Percentiles rank a stretch among this genome's conserved stretches.
Conservation (phyloP, 495 filamentous ascomycete species). For the Penicillium nucicola region DNA sequence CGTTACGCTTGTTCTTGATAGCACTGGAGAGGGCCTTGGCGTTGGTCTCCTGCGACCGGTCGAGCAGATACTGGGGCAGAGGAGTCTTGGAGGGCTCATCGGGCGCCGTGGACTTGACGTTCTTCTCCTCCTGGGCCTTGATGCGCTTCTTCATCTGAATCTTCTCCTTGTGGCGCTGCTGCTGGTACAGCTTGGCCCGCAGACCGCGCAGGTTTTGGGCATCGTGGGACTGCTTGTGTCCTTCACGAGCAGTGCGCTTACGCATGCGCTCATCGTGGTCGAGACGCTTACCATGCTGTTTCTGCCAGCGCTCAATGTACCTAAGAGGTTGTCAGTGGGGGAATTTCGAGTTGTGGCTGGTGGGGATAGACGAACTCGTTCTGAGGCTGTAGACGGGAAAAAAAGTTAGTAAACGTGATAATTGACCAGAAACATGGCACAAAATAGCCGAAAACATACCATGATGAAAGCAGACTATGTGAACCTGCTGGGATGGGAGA, state of each 20-base stretch:
- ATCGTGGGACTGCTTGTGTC: slow-evolving; percentile 78
- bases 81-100: slow-evolving; percentile 69
- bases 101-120: slow-evolving; percentile 85
- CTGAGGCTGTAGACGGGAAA: slow-evolving; percentile 60
- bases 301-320: slow-evolving; percentile 87
- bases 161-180: slow-evolving; percentile 94
- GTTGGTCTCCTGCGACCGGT: slow-evolving; percentile 77
- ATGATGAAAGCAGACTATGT: slow-evolving; percentile 30
- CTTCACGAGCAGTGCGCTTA: slow-evolving; percentile 84
- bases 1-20: slow-evolving; percentile 84
- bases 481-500: slow-evolving; percentile 12
- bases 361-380: slow-evolving; percentile 58
- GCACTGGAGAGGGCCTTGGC: slow-evolving; percentile 84
- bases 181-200: slow-evolving; percentile 89
- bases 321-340: slow-evolving; percentile 26
- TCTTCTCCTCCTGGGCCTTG: slow-evolving; percentile 89
- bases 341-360: slow-evolving; percentile 11
- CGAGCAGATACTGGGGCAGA: slow-evolving; percentile 84
- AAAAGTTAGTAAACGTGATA: slow-evolving; percentile 10
- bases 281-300: slow-evolving; percentile 76
- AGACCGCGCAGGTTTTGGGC: slow-evolving; percentile 90
- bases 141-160: slow-evolving; percentile 99
- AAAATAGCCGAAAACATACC: slow-evolving; percentile 23
- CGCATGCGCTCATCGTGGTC: slow-evolving; percentile 90
- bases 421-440: background rate